Evolutionary conservation across 805 yeast species (phyloP), one percentile per base, ranked within the genome.

Genomic region (Hanseniaspora meyeri): DNA sequence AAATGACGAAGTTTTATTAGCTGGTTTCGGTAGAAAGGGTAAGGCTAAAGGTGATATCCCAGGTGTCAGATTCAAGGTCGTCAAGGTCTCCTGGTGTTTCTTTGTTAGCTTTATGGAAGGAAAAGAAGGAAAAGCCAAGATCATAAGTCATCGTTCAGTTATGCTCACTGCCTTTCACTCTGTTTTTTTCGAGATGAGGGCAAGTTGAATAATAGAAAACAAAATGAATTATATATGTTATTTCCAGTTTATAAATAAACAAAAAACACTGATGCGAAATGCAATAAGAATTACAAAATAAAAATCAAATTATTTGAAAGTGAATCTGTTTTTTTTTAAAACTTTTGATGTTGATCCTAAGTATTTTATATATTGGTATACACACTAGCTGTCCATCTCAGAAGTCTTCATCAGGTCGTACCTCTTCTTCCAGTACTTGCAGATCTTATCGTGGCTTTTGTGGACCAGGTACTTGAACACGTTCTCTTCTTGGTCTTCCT

Each of bases 11-110:
- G 99, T 93, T 70, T 82, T 93, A 72, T 83, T 93, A 71, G 97
- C 99, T 72, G 99, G 99, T 84, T 93, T 93, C 89, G 99, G 99
- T 88, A 89, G 97, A 82, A 93, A 96, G 85, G 98, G 98, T 83
- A 93, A 93, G 85, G 98, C 98, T 77, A 93, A 93, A 95, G 98
- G 99, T 84, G 99, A 93, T 90, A 91, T 93, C 74, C 98, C 98
- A 78, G 99, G 99, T 88, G 99, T 93, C 75, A 93, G 99, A 87
- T 93, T 93, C 89, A 93, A 93, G 87, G 99, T 93, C 76, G 99
- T 93, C 76, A 93, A 93, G 84, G 99, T 93, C 70, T 87, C 98
- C 70, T n/a, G 98, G 98, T 87, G 98, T 95, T 72, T 93, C 98
- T 70, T 84, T 93, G 78, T 83, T 90, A 76, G 98, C 99, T 76